phyloP scores from a whole-genome alignment of 2,329 filamentous ascomycete species.

The Trichoderma simmonsii region DNA sequence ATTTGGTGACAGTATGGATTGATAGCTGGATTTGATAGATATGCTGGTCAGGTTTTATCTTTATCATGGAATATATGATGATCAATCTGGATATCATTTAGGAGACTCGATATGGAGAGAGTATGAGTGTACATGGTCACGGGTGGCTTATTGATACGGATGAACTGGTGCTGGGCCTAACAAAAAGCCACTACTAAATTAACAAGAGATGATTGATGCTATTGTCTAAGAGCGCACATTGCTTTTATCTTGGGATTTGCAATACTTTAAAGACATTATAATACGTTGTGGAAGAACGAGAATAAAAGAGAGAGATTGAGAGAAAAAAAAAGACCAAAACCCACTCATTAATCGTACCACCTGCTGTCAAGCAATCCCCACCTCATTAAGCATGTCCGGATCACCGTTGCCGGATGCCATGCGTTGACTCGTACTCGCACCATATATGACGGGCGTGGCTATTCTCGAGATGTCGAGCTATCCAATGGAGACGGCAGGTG shows the following conservation, averaged over 20 bases:
- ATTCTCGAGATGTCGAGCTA: not conserved
- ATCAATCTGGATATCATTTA: not conserved
- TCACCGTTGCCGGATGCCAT: not conserved
- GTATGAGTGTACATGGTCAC: not conserved
- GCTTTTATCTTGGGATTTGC: too few relatives aligned
- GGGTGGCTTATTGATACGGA: not conserved
- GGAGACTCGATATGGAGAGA: not conserved
- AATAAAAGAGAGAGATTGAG: not conserved
- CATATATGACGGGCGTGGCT: not conserved
- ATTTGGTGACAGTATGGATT: not conserved
- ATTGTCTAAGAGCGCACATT: not conserved
- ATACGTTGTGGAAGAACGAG: not conserved
- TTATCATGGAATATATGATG: too few relatives aligned
- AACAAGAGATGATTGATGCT: not conserved
- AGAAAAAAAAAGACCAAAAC: not conserved
- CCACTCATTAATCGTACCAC: conserved; percentile 7
- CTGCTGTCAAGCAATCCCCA: not conserved
- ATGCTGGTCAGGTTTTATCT: too few relatives aligned
- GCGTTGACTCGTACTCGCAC: not conserved
- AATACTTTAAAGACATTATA: too few relatives aligned
- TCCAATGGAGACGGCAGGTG: not conserved
- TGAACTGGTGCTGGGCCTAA: not conserved
- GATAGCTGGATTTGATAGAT: not conserved
- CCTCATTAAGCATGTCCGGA: not conserved
- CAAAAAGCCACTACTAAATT: not conserved